phyloP scores from a whole-genome alignment of 352 stramenopile genomes.

The Pelagophyceae sp. region DNA sequence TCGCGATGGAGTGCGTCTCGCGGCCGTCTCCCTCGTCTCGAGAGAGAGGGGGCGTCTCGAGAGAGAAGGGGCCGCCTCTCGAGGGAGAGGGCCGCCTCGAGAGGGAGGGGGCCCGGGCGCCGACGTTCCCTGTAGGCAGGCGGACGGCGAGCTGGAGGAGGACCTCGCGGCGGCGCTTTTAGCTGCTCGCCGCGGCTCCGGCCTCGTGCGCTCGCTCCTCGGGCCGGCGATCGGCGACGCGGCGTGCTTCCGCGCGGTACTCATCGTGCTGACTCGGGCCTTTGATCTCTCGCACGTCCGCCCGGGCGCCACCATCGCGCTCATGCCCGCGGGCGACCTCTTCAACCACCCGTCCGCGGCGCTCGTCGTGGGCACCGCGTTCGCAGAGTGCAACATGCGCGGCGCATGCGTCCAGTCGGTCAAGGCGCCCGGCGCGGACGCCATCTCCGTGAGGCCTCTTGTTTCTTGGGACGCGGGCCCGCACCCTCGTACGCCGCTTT shows the following conservation, averaged over 20 bases:
- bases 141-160: no score
- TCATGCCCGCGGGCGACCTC: background rate
- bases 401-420: background rate
- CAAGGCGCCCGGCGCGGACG: background rate
- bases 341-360: constrained; percentile 12
- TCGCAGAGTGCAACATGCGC: background rate
- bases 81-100: no score
- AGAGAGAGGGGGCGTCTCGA: background rate
- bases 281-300: constrained; percentile 3
- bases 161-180: no score
- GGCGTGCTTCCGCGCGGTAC: background rate
- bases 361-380: background rate
- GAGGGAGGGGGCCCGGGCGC: no score
- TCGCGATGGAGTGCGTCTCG: no score
- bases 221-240: background rate
- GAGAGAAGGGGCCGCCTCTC: background rate
- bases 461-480: no score
- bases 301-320: background rate
- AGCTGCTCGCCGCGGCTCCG: no score
- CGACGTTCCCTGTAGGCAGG: no score
- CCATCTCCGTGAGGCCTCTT: no score
- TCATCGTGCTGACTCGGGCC: constrained; percentile 11
- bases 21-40: no score
- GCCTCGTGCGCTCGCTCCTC: no score
- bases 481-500: no score